Conservation (phyloP, 768 basidiomycete genomes). For the Rhodotorula babjevae region DNA sequence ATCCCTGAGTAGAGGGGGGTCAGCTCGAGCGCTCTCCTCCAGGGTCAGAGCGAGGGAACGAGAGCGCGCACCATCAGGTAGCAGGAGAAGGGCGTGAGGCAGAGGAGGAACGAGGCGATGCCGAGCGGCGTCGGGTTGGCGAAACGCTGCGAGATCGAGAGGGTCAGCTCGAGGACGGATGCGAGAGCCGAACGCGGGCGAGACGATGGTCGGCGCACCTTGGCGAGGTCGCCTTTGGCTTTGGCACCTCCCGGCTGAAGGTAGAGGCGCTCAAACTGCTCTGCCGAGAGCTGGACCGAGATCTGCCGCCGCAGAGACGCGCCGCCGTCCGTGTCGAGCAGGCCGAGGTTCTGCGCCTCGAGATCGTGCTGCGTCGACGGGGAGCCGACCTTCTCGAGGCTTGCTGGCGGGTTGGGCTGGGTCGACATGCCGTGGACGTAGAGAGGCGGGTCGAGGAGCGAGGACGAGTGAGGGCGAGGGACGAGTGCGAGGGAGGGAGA, state of each 20-base stretch:
- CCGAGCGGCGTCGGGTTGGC: slow-evolving; percentile 42
- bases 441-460: not conserved
- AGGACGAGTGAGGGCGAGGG: too few species aligned
- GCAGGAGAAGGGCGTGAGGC: slow-evolving; percentile 40
- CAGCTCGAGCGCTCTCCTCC: not conserved
- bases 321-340: slow-evolving; percentile 29
- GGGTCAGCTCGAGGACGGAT: not conserved
- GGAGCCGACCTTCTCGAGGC: slow-evolving; percentile 3
- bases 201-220: not conserved
- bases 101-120: slow-evolving; percentile 41
- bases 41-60: too few species aligned
- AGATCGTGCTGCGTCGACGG: slow-evolving; percentile 1
- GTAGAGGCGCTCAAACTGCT: slow-evolving; percentile 44
- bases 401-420: not conserved
- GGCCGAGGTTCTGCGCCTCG: slow-evolving; percentile 1
- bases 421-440: not conserved
- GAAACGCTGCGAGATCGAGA: slow-evolving; percentile 10
- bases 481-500: not conserved
- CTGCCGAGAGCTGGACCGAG: slow-evolving; percentile 39
- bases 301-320: slow-evolving; percentile 39
- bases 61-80: slow-evolving; percentile 42
- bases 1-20: not conserved
- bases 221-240: slow-evolving; percentile 41
- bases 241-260: slow-evolving; percentile 41
- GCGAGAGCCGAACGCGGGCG: slow-evolving; percentile 3